Evolutionary conservation across 495 filamentous ascomycete genomes (phyloP).

Genomic region (Jackrogersella minutella): DNA sequence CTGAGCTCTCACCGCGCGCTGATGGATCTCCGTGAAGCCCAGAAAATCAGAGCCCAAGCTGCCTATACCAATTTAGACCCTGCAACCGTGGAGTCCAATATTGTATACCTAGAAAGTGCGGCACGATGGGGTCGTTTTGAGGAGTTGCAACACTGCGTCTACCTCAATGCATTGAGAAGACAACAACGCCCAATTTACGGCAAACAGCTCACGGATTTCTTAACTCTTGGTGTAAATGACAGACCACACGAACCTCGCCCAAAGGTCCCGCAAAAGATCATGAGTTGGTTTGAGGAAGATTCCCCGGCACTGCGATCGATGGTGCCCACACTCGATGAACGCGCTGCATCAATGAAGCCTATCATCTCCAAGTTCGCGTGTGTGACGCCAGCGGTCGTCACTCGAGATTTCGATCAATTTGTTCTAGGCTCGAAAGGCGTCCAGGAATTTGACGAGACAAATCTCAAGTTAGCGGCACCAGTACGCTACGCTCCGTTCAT

Average conservation of each 20-base stretch:
- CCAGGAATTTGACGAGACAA: conserved; percentile 63
- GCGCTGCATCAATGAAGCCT: conserved; percentile 72
- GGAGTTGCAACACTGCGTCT: conserved; percentile 79
- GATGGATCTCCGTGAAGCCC: conserved; percentile 67
- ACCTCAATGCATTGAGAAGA: conserved; percentile 81
- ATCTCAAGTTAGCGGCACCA: conserved; percentile 55
- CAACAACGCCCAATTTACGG: conserved; percentile 85
- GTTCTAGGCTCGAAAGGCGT: conserved; percentile 68
- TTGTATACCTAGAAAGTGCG: conserved; percentile 75
- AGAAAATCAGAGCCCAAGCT: conserved; percentile 67
- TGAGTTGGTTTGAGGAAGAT: conserved; percentile 77
- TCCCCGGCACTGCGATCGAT: conserved; percentile 75
- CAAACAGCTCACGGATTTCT: conserved; percentile 72
- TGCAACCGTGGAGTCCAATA: conserved; percentile 68
- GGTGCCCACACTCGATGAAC: conserved; percentile 75
- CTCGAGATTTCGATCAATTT: conserved; percentile 74
- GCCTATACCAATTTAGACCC: conserved; percentile 68
- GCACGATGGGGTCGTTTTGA: conserved; percentile 76
- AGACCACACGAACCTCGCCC: conserved; percentile 65
- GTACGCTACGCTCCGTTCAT: conserved; percentile 58
- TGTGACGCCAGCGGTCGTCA: conserved; percentile 86
- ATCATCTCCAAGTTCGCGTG: conserved; percentile 89
- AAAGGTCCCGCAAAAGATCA: conserved; percentile 58
- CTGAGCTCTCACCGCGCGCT: conserved; percentile 70
- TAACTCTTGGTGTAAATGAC: conserved; percentile 67